phyloP scores from a whole-genome alignment of 495 filamentous ascomycete species.

The Opeltia flavorubescens region DNA sequence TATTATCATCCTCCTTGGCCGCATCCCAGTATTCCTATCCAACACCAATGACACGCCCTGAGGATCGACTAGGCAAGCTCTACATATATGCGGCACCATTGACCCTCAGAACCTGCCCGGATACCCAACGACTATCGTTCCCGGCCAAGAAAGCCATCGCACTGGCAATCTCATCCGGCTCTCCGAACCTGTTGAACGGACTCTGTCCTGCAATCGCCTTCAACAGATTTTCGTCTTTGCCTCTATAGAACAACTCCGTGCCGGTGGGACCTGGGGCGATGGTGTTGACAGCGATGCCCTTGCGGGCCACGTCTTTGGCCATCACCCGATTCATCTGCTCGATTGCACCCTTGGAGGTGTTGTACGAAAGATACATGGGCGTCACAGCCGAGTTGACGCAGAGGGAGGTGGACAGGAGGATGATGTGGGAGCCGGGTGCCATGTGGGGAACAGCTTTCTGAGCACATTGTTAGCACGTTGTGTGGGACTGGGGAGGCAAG shows the following conservation, averaged over 20 bases:
- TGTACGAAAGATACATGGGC: slow-evolving; percentile 49
- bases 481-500: neutral
- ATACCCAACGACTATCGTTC: slow-evolving; percentile 42
- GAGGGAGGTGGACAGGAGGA: slow-evolving; percentile 46
- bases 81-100: slow-evolving; percentile 1
- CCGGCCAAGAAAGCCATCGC: slow-evolving; percentile 39
- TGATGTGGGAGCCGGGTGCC: slow-evolving; percentile 36
- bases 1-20: too few relatives aligned
- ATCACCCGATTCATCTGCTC: slow-evolving; percentile 54
- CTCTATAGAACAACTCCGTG: slow-evolving; percentile 51
- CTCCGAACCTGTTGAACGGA: slow-evolving; percentile 41
- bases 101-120: slow-evolving; percentile 42
- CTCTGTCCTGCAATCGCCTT: slow-evolving; percentile 36
- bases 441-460: slow-evolving; percentile 52
- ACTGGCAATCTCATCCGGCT: slow-evolving; percentile 48
- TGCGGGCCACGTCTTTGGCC: slow-evolving; percentile 48
- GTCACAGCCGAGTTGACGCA: slow-evolving; percentile 29
- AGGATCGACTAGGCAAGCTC: neutral
- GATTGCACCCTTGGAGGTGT: slow-evolving; percentile 51
- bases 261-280: slow-evolving; percentile 52
- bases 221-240: slow-evolving; percentile 45
- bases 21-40: too few relatives aligned
- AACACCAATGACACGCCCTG: neutral
- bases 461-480: neutral
- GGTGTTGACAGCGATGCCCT: slow-evolving; percentile 48